Base-by-base conservation (phyloP, 169 alveolate species). In the Cryptosporidium bovis region DNA sequence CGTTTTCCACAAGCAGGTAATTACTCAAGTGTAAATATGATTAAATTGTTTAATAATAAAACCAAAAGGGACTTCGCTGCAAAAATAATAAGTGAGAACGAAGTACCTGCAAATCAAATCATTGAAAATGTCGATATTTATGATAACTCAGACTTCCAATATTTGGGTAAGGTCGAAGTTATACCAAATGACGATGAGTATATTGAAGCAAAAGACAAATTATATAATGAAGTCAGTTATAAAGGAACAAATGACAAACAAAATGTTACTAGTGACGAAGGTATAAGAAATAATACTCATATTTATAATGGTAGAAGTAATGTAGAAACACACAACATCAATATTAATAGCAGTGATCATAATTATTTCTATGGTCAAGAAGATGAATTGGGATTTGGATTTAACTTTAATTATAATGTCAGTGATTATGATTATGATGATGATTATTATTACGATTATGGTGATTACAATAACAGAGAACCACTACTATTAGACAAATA, bases 1-100 rank as follows among this genome's bases (percentile, higher is more conserved):
- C 71, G 64, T 46, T 77, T 77, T 53, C 87, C 87, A 29, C 87
- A 77, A 48, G 87, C 87, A 13, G 87, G 87, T 15, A 40, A 62
- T 18, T 36, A 56, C 18, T 58, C 87, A 33, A 77, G 64, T 48
- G 55, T 77, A 20, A 77, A 68, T 2, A 60, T 77, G 71, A 50
- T 77, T 20, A 31, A 77, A 29, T 66, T 60, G 24, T 60, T 60
- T 15, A 77, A 77, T 64, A 77, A 77, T 15, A 64, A 77, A n/a
- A 77, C 87, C 2, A 44, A 60, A 51, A 56, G 87, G 1, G 64
- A 62, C 29, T 77, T 77, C n/a, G 87, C 87, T 34, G 87, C 87
- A 62, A 77, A 77, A 60, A 44, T 77, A 27, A 77, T 77, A 2
- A 56, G 13, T 24, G 64, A 40, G 3, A 60, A 77, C 1, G 87